Conservation (phyloP, 208 protist genomes). For the Wallacemonas sp. region DNA sequence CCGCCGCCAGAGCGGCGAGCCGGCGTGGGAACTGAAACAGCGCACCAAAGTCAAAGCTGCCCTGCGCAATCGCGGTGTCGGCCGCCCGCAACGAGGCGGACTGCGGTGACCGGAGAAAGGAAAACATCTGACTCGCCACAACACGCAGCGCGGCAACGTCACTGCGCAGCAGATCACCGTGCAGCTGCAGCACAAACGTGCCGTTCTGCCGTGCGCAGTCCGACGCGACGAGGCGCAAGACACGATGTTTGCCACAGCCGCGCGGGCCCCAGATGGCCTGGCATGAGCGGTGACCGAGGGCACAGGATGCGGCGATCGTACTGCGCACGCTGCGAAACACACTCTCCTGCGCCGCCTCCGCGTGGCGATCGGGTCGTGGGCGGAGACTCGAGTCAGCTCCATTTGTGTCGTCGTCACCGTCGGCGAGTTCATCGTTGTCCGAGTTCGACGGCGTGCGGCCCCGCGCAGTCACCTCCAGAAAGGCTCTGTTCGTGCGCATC, state of each 20-base stretch:
- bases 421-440: background rate
- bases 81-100: slow-evolving; percentile 44
- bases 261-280: slow-evolving; percentile 76
- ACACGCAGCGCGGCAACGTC: slow-evolving; percentile 62
- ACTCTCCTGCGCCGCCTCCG: slow-evolving; percentile 40
- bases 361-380: background rate
- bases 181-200: slow-evolving; percentile 68
- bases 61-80: slow-evolving; percentile 56
- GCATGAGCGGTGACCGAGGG: slow-evolving; percentile 74
- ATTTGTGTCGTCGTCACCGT: background rate
- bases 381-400: background rate
- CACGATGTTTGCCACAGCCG: slow-evolving; percentile 72
- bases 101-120: slow-evolving; percentile 59
- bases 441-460: slow-evolving; percentile 26
- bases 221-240: slow-evolving; percentile 62
- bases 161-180: slow-evolving; percentile 62
- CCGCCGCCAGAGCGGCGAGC: background rate
- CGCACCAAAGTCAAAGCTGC: slow-evolving; percentile 76
- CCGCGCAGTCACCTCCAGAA: slow-evolving; percentile 30
- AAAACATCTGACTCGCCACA: slow-evolving; percentile 68
- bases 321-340: slow-evolving; percentile 66
- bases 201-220: slow-evolving; percentile 46
- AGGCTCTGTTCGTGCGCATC: slow-evolving; percentile 20
- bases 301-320: slow-evolving; percentile 70
- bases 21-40: slow-evolving; percentile 60